Evolutionary conservation across 352 stramenopile genomes (phyloP).

Genomic region (Hyaloperonospora brassicae): DNA sequence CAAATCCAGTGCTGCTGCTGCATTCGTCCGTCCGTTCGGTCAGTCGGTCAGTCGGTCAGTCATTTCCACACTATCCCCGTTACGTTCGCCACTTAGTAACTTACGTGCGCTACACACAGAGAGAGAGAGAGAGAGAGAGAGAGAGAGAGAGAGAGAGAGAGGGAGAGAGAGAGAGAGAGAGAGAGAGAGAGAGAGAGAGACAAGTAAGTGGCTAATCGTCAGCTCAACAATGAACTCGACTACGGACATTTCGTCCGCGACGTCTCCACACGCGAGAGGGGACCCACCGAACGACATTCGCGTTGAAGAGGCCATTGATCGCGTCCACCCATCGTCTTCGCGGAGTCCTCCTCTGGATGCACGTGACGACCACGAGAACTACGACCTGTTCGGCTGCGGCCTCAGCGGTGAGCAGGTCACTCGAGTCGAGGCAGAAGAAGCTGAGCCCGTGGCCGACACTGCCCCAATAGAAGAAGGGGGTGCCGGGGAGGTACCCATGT

Average conservation of each 20-base stretch:
- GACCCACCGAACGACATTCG: slow-evolving; percentile 17
- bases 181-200: too few relatives aligned
- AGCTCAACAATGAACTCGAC: too few relatives aligned
- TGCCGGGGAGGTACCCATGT: slow-evolving; percentile 19
- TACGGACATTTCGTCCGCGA: background rate
- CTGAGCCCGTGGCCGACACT: slow-evolving; percentile 18
- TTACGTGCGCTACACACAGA: too few relatives aligned
- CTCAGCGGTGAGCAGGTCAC: slow-evolving; percentile 9
- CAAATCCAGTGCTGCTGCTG: too few relatives aligned
- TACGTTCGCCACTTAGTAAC: too few relatives aligned
- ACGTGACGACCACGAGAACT: slow-evolving; percentile 22
- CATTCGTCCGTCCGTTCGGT: too few relatives aligned
- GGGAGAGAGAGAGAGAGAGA: too few relatives aligned
- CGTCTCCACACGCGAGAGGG: slow-evolving; percentile 14
- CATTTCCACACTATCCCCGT: too few relatives aligned
- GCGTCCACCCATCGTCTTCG: slow-evolving; percentile 8
- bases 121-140: too few relatives aligned
- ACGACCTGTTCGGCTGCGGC: slow-evolving; percentile 27
- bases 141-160: too few relatives aligned
- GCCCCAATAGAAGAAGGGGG: slow-evolving; percentile 28
- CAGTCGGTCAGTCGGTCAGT: too few relatives aligned
- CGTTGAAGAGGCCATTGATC: slow-evolving; percentile 19
- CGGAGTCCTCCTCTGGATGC: background rate
- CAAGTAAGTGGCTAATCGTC: too few relatives aligned
- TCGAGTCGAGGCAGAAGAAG: slow-evolving; percentile 10